Evolutionary conservation across 2,329 filamentous ascomycete genomes (phyloP).

Genomic region (Xylariaceae sp.): DNA sequence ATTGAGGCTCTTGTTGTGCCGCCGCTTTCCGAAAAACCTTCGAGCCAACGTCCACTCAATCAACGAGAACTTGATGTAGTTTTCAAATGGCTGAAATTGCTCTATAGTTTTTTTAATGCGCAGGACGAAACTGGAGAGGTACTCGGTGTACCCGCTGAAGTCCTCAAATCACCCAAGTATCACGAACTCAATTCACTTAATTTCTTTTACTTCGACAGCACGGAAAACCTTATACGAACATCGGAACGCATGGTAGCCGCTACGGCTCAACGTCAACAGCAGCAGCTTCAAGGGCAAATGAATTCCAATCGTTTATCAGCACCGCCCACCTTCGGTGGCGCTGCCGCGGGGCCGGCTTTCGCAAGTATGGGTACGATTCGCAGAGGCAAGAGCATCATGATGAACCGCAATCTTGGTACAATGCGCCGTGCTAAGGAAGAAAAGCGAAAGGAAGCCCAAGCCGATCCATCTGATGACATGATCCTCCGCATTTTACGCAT

Average conservation of each 20-base stretch:
- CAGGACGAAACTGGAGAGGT: conserved; percentile 80
- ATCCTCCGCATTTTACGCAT: conserved; percentile 92
- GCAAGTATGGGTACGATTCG: conserved; percentile 66
- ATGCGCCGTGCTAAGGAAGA: conserved; percentile 96
- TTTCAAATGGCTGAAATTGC: conserved; percentile 85
- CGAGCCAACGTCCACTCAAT: conserved; percentile 74
- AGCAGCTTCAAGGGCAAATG: conserved; percentile 54
- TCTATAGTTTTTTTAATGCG: conserved; percentile 94
- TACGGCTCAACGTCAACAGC: conserved; percentile 69
- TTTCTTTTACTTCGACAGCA: conserved; percentile 97
- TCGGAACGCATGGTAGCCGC: conserved; percentile 93
- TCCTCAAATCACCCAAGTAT: conserved; percentile 96
- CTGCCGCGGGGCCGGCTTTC: conserved; percentile 47
- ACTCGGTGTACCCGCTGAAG: conserved; percentile 82
- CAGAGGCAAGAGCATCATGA: conserved; percentile 78
- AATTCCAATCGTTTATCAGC: conserved; percentile 65
- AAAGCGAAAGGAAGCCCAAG: conserved; percentile 90
- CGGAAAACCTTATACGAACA: conserved; percentile 86
- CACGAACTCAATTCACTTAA: conserved; percentile 94
- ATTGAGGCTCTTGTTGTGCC: conserved; percentile 88
- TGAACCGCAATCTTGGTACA: conserved; percentile 87
- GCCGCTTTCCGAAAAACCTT: conserved; percentile 90
- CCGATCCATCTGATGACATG: conserved; percentile 97
- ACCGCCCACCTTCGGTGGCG: conserved; percentile 43
- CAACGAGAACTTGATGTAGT: conserved; percentile 91